These are phyloP conservation scores for Nepenthes gracilis DNA, from an alignment of 148 eudicot species.

Conservation along the genomic window DNA sequence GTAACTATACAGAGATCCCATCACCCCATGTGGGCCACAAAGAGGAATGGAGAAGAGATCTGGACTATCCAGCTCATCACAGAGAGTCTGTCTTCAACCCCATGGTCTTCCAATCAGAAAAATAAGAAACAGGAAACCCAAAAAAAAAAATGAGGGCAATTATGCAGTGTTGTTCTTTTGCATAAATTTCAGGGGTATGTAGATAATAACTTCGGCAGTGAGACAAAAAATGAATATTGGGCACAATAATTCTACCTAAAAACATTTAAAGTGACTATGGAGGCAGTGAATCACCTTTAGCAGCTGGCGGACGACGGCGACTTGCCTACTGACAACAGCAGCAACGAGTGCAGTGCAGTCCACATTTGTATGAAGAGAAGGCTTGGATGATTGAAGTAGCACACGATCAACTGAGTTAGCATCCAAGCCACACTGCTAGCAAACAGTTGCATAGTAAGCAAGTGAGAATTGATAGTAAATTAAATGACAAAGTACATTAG, in stretches of 20 bases:
- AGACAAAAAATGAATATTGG: too few relatives aligned
- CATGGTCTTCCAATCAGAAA: too few relatives aligned
- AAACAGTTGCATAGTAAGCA: constrained; percentile 6
- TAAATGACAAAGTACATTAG: too few relatives aligned
- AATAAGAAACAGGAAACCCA: too few relatives aligned
- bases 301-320: constrained; percentile 54
- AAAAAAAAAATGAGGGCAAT: too few relatives aligned
- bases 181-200: too few relatives aligned
- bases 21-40: too few relatives aligned
- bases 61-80: too few relatives aligned
- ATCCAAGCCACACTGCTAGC: constrained; percentile 65
- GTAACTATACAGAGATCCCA: too few relatives aligned
- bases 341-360: constrained; percentile 77
- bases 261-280: constrained; percentile 1
- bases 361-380: constrained; percentile 59
- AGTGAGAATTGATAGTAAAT: background rate
- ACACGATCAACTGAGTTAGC: constrained; percentile 52
- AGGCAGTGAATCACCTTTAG: constrained; percentile 44
- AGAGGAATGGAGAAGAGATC: too few relatives aligned
- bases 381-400: constrained; percentile 69
- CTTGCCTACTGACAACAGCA: constrained; percentile 76
- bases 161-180: too few relatives aligned
- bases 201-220: background rate
- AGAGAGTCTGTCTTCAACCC: too few relatives aligned
- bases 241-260: background rate